Base-by-base conservation (phyloP, 2,329 filamentous ascomycete genomes). In the Fusarium irregulare region DNA sequence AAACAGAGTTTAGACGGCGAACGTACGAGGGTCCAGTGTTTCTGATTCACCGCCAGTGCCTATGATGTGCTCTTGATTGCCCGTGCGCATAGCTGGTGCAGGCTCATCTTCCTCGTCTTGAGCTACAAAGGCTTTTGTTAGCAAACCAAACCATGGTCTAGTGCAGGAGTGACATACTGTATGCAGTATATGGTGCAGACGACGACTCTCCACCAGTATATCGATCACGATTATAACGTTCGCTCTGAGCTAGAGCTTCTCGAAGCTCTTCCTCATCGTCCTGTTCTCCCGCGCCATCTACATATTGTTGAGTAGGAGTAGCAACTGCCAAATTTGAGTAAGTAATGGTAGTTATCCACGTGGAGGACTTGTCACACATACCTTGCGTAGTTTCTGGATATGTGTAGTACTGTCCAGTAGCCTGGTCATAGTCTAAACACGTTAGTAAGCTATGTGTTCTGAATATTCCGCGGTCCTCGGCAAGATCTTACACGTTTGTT, bases 11-110 rank as follows among this genome's bases (percentile, higher is more conserved):
- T 4, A 20, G 28, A 3, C 4, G 4, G 18, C 12, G 20, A 20
- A 9, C 80, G 68, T 72, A 83, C 82, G 78, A 30, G 79, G 78
- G 64, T 83, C 80, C 13, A 83, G 62, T 4, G 74, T 70, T 27
- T 78, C 76, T 18, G 57, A 27, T 21, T 68, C 62, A 20, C 70
- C 72, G 18, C 32, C 47, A 20, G 73, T 73, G 27, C 63, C 66
- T 30, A 62, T 20, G 20, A 72, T 73, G 37, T 71, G 62, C n/a
- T 65, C 56, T 50, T 37, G 49, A 59, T 56, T 44, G 46, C 28
- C 42, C 13, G 18, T 57, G 50, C 74, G 70, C 10, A 71, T 75
- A 27, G 68, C 54, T 21, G 71, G 68, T 5, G 70, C 71, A 28
- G 76, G 72, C 20, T 77, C 73, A 13, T 78, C 76, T 5, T 76